Evolutionary conservation across 1,139 yeast species (phyloP), one percentile per base, ranked within the genome.

Genomic region (Meyerozyma athensensis): DNA sequence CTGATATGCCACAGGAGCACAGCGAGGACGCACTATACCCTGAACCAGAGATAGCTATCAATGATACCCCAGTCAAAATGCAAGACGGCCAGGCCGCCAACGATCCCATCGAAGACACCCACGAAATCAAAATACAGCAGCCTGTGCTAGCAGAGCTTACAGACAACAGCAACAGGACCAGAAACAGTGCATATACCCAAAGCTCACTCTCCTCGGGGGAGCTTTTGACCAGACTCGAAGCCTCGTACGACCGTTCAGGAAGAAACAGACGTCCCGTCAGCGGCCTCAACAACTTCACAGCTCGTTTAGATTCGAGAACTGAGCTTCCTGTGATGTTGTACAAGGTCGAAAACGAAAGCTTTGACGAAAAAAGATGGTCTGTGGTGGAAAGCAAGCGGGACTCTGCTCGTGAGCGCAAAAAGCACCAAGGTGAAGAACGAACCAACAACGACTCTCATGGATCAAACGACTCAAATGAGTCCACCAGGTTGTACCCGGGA

Each of bases 141-240:
- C 16, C 30, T 10, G n/a, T 10, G 5, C 12, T 24, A 8, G 28
- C 9, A 5, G 7, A 6, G 7, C 28, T 24, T 24, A 7, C 28
- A 8, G 28, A 24, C 14, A 7, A 6, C 4, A 8, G 7, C 10
- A 20, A 17, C 8, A 10, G 28, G 14, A 8, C 3, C 5, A 18
- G 20, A 16, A 18, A 28, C 20, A 28, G 20, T n/a, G 32, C 32
- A 16, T 28, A 28, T 9, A 28, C 32, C 13, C 32, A 16, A 9
- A 16, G 59, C 17, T 48, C 55, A 13, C 44, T 62, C 37, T 60
- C 67, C 3, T 62, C 69, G 4, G 72, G 69, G 3, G 74, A 67
- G 44, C 49, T 67, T 19, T 54, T 68, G 33, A 49, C 43, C 30
- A 61, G 53, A 32, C 48, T 67, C 36, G 63, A 60, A 36, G 42